Base-by-base conservation (phyloP, 805 yeast species). In the Ogataea sp. region DNA sequence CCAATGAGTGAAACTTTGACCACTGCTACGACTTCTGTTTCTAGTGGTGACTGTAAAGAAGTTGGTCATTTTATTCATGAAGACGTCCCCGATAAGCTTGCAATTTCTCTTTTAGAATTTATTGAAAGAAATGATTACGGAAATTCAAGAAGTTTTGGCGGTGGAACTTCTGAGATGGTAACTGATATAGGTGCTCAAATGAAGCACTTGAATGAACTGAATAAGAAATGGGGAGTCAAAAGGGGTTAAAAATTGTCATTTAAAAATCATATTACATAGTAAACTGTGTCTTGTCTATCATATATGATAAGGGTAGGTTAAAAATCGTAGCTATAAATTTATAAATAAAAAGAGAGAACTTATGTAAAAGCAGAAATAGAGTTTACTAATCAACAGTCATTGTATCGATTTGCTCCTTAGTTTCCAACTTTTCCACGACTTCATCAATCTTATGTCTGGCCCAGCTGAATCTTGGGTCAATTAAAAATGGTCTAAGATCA, bases 11-110 rank as follows among this genome's bases (percentile, higher is more conserved):
- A 45, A 21, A 51, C 53, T 10, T 25, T 52, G 6, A 52, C 61
- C 3, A 51, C 60, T 8, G 50, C 52, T 10, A 51, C 60, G 1
- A 47, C 13, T n/a, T 50, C 60, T 1, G 46, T 43, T 24, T 48
- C 44, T 8, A n/a, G n/a, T n/a, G 51, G 43, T 14, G 61, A 59
- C 23, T 41, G 55, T 3, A 61, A 61, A 45, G 82, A 80, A 39
- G 68, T 88, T 2, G 97, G 97, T 1, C 99, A 93, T 61, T 93
- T 89, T 50, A 65, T 94, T n/a, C 98, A 93, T 36, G 98, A 93
- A 55, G 99, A 93, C 57, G 70, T 73, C 6, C 93, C 97, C 0
- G 60, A 54, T 3, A 82, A 81, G 49, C 70, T 84, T 0, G 82
- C 89, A 0, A 42, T 73, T 0, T 72, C 82, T 8, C 47, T 75